Conservation (phyloP, 257 asterid species). For the Osmanthus fragrans region DNA sequence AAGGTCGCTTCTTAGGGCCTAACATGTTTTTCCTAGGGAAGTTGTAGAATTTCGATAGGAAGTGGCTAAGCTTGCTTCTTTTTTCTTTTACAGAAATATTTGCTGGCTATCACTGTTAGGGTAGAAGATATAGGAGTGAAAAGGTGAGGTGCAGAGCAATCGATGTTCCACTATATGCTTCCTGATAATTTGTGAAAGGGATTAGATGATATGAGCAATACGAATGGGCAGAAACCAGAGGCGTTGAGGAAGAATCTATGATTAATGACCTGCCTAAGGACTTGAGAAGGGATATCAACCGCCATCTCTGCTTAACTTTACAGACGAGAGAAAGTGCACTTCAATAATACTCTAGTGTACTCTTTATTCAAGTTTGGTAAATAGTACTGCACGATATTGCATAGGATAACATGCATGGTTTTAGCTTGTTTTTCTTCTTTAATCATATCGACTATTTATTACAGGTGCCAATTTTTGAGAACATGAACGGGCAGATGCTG, state of each 20-base stretch:
- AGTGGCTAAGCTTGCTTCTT: not conserved
- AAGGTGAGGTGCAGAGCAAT: constrained; percentile 40
- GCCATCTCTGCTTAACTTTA: constrained; percentile 64
- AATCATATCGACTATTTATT: not conserved
- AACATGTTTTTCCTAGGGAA: not conserved
- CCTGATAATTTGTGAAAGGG: constrained; percentile 35
- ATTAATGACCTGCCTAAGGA: constrained; percentile 64
- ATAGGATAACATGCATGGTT: not conserved
- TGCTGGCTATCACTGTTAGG: constrained; percentile 38
- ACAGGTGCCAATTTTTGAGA: constrained; percentile 65
- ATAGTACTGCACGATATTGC: no score
- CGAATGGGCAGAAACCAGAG: constrained; percentile 68
- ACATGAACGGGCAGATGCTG: constrained; percentile 60
- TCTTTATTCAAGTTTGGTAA: not conserved
- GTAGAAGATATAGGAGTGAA: constrained; percentile 40
- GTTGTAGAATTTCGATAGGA: not conserved
- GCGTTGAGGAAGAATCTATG: constrained; percentile 60
- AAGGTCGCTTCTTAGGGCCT: not conserved
- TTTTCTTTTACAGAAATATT: constrained; percentile 27
- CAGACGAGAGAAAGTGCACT: constrained; percentile 46
- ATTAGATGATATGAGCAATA: constrained; percentile 42
- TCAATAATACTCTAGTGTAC: not conserved
- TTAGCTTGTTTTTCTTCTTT: no score
- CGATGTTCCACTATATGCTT: constrained; percentile 52
- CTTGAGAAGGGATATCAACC: constrained; percentile 65